A percentile compares a stretch with the other conserved stretches of the same genome.
These are phyloP conservation scores for Volvox reticuliferus DNA, from an alignment of 139 green algal genomes.

Conservation along the genomic window DNA sequence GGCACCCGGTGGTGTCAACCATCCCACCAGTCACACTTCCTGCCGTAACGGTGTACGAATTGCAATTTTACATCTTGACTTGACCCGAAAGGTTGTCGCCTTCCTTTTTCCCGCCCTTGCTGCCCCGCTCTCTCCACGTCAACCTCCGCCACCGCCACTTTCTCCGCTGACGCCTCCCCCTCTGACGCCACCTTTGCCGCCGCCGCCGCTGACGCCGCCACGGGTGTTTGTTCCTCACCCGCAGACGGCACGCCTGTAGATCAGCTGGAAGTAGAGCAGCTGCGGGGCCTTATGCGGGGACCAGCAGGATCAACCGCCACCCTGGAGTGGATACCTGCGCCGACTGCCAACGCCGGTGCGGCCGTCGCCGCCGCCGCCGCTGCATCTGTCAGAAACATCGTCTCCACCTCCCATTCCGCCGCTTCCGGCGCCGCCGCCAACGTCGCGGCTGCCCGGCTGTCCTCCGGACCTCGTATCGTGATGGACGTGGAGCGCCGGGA, in stretches of 20 bases:
- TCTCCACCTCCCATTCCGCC: background rate
- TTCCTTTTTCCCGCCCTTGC: too few relatives aligned
- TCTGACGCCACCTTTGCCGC: too few relatives aligned
- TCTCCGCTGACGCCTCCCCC: too few relatives aligned
- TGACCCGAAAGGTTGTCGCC: too few relatives aligned
- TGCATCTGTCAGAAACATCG: conserved; percentile 21
- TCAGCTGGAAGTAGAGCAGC: conserved; percentile 51
- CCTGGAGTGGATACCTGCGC: conserved; percentile 44
- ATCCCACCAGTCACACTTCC: too few relatives aligned
- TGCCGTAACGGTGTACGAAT: too few relatives aligned
- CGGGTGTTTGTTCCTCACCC: too few relatives aligned
- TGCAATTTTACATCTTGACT: too few relatives aligned
- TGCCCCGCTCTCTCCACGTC: too few relatives aligned
- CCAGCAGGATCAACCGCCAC: conserved; percentile 57
- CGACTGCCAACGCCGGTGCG: background rate
- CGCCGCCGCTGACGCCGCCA: too few relatives aligned
- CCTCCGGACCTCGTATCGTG: conserved; percentile 14
- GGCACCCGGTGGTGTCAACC: too few relatives aligned
- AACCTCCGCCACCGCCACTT: too few relatives aligned
- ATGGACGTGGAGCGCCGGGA: conserved; percentile 37
- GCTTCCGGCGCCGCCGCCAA: background rate
- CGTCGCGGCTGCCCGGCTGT: background rate
- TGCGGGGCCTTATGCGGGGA: conserved; percentile 61
- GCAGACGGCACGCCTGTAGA: conserved; percentile 60
- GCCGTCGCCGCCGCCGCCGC: background rate